These are phyloP conservation scores for Petunia axillaris DNA, from an alignment of 257 asterid genomes.

Conservation along the genomic window DNA sequence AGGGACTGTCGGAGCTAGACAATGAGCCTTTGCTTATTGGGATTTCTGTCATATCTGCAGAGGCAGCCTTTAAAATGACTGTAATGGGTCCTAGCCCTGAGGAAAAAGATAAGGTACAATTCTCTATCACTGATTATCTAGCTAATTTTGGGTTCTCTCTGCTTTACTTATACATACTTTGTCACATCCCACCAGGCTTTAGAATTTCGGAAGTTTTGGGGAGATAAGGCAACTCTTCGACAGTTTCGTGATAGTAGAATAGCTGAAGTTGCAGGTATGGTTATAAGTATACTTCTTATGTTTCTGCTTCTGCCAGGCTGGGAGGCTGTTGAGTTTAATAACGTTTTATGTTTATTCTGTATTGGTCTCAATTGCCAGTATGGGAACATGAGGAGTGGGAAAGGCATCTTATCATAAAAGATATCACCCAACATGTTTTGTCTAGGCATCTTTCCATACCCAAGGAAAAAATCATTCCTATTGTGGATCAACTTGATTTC, in stretches of 20 bases:
- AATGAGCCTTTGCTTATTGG: constrained; percentile 76
- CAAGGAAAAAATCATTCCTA: constrained; percentile 55
- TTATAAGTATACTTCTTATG: constrained; percentile 25
- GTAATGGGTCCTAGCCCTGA: constrained; percentile 96
- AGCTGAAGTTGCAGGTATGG: constrained; percentile 92
- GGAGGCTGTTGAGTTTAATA: constrained; percentile 17
- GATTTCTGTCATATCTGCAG: constrained; percentile 62
- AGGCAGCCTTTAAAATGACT: constrained; percentile 78
- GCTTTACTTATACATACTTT: constrained; percentile 26
- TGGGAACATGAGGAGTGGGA: constrained; percentile 88
- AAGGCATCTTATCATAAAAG: constrained; percentile 82
- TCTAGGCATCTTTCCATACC: constrained; percentile 81
- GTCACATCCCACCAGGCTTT: constrained; percentile 58
- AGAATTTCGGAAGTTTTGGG: constrained; percentile 95
- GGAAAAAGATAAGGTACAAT: constrained; percentile 81
- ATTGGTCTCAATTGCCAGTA: constrained; percentile 44
- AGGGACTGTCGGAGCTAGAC: constrained; percentile 77
- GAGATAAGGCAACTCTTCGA: constrained; percentile 86
- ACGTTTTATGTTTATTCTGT: background rate
- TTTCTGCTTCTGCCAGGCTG: constrained; percentile 27
- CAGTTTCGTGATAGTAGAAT: constrained; percentile 89
- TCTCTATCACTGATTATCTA: constrained; percentile 23
- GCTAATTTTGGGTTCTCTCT: constrained; percentile 21
- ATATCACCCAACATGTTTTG: constrained; percentile 73
- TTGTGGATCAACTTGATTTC: constrained; percentile 94